Base-by-base conservation (phyloP, 2,329 filamentous ascomycete species). In the Lachnellula cervina region DNA sequence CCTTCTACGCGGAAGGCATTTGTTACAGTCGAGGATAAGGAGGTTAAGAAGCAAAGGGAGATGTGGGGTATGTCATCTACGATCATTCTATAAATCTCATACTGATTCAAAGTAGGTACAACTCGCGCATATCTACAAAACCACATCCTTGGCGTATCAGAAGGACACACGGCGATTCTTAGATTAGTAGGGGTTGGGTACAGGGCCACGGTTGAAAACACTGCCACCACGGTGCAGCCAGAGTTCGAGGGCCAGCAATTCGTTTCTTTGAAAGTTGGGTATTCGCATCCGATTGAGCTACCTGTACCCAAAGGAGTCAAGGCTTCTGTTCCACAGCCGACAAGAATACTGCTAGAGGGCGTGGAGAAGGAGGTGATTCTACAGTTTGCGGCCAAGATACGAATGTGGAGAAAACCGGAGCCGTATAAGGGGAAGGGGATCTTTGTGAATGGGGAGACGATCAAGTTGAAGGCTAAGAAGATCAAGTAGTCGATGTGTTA, bases 351-450 rank as follows among this genome's bases (percentile, higher is more conserved):
- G 65, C 76, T 99, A 40, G 91, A 99, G 76, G 91, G 94, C 8
- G 80, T 87, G 51, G 84, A 97, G 71, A 91, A 90, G 70, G 87
- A 95, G 73, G 81, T 86, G 49, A 84, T 99, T 61, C 94, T 91
- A 80, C 86, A 88, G 56, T 97, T 97, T 73, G 94, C 94, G 17
- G 94, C 94, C 0, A 79, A 86, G 65, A 95, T 99, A 64, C 81
- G 90, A 66, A 82, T 79, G 73, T 97, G 93, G 93, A 86, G 94
- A 70, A 82, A 82, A 62, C 94, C 94, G 32, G 94, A 99, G 76
- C 94, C 94, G 62, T 99, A 99, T 76, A 99, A 99, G 83, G 94
- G 94, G 64, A 97, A 99, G 84, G 94, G 94, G 66, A 96, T 99
- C 66, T 99, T 97, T 72, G 87, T 99, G 67, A 95, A 97, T 69